These are phyloP conservation scores for Vigna nakashimae DNA, from an alignment of 306 rosid genomes.

Conservation along the genomic window DNA sequence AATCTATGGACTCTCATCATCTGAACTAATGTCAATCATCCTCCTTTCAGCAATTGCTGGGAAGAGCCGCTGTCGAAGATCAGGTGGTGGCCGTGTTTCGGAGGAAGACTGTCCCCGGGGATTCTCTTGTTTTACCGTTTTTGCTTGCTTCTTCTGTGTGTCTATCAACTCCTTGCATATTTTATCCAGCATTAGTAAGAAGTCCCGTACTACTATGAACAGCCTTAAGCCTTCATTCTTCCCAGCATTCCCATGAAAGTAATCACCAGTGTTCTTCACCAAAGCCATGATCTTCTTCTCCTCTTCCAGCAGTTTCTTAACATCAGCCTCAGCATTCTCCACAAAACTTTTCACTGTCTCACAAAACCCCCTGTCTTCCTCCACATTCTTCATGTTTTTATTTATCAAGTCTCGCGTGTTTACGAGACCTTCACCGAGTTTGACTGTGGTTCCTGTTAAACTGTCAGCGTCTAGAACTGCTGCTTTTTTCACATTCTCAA, in stretches of 20 bases:
- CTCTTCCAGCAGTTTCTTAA: slow-evolving; percentile 67
- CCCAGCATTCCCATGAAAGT: slow-evolving; percentile 85
- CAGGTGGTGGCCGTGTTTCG: slow-evolving; percentile 55
- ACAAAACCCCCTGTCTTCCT: slow-evolving; percentile 62
- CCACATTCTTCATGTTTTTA: slow-evolving; percentile 54
- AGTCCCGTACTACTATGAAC: slow-evolving; percentile 83
- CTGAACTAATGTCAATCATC: slow-evolving; percentile 73
- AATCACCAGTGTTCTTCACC: slow-evolving; percentile 94
- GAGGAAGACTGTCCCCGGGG: slow-evolving; percentile 51
- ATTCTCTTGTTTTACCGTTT: slow-evolving; percentile 56
- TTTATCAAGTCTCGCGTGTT: slow-evolving; percentile 62
- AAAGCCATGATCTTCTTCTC: slow-evolving; percentile 81
- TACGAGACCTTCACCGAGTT: slow-evolving; percentile 64
- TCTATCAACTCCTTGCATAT: slow-evolving; percentile 73
- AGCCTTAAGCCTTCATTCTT: slow-evolving; percentile 85
- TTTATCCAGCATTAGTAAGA: slow-evolving; percentile 81
- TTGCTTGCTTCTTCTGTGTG: slow-evolving; percentile 54
- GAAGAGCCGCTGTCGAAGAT: slow-evolving; percentile 67
- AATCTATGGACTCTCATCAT: slow-evolving; percentile 79
- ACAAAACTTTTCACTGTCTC: slow-evolving; percentile 64
- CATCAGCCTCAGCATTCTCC: slow-evolving; percentile 70
- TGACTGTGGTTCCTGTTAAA: slow-evolving; percentile 77
- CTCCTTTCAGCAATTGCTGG: slow-evolving; percentile 79
- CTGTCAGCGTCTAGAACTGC: slow-evolving; percentile 78
- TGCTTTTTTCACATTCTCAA: slow-evolving; percentile 83